Conservation (phyloP, 2,329 filamentous ascomycete species). For the Cladophialophora bantiana region DNA sequence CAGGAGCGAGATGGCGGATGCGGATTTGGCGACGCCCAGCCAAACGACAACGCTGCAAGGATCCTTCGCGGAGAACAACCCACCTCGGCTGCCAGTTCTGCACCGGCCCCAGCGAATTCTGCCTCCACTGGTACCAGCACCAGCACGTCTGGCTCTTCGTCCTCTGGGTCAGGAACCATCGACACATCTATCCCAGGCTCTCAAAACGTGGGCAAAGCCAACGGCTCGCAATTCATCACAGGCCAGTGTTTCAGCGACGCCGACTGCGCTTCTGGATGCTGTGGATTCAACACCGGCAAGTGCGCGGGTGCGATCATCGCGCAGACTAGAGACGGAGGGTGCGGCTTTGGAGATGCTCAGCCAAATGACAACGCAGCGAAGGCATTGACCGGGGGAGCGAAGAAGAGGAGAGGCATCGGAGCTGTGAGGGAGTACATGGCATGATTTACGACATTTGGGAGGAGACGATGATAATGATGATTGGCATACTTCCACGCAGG, state of each 20-base stretch:
- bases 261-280: conserved; percentile 49
- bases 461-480: neutral
- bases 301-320: conserved; percentile 44
- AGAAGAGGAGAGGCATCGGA: conserved; percentile 15
- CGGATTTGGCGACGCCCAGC: conserved; percentile 40
- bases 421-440: conserved; percentile 29
- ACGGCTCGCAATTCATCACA: conserved; percentile 50
- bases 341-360: conserved; percentile 40
- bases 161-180: conserved; percentile 18
- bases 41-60: conserved; percentile 40
- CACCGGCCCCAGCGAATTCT: conserved; percentile 5
- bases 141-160: neutral
- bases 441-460: conserved; percentile 2
- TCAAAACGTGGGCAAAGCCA: conserved; percentile 36
- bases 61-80: conserved; percentile 27
- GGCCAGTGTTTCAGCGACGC: conserved; percentile 48
- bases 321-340: conserved; percentile 40
- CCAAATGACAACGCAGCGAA: conserved; percentile 41
- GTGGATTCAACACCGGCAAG: conserved; percentile 46
- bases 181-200: conserved; percentile 28
- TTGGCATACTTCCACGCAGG: conserved; percentile 1
- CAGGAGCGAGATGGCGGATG: conserved; percentile 41
- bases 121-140: conserved; percentile 7
- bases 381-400: conserved; percentile 27
- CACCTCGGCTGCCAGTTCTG: conserved; percentile 19